Conservation (phyloP, 305 asterid genomes). For the Ruellia speciosa region DNA sequence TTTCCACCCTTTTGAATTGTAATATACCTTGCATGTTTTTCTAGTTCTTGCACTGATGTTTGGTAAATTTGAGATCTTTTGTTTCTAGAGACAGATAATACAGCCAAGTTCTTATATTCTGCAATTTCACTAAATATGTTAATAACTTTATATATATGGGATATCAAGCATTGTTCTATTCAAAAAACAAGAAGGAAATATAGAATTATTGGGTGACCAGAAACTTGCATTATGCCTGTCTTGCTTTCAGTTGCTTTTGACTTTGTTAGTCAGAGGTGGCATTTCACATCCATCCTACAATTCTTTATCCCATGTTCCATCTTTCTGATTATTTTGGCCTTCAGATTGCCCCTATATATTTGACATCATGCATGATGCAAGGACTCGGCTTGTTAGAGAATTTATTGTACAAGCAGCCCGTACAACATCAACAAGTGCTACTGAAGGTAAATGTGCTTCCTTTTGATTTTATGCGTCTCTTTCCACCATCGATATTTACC, state of each 20-base stretch:
- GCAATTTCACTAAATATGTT: no score
- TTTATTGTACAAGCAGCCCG: conserved; percentile 73
- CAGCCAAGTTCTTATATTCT: no score
- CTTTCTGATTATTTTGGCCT: conserved; percentile 19
- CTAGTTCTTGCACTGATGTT: neutral
- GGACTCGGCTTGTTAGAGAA: conserved; percentile 79
- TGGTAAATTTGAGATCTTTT: no score
- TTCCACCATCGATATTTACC: no score
- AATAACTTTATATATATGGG: no score
- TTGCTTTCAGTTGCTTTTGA: conserved; percentile 3
- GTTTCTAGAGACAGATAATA: no score
- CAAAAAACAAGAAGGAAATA: no score
- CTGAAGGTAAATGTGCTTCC: conserved; percentile 48
- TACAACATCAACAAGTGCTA: conserved; percentile 67
- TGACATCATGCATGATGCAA: conserved; percentile 74
- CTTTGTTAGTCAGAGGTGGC: conserved; percentile 5
- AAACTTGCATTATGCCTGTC: neutral
- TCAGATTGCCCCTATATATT: conserved; percentile 87
- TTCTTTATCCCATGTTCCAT: conserved; percentile 8
- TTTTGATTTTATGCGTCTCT: conserved; percentile 9
- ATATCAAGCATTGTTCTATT: no score
- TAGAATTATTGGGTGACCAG: no score
- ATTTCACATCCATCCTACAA: conserved; percentile 1
- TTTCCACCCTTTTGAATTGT: conserved; percentile 6
- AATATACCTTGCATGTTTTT: conserved; percentile 9